Percentiles rank a stretch among this genome's conserved stretches.
Evolutionary conservation across 164 flowering plant genomes (phyloP).

Genomic region (Pachysandra terminalis): DNA sequence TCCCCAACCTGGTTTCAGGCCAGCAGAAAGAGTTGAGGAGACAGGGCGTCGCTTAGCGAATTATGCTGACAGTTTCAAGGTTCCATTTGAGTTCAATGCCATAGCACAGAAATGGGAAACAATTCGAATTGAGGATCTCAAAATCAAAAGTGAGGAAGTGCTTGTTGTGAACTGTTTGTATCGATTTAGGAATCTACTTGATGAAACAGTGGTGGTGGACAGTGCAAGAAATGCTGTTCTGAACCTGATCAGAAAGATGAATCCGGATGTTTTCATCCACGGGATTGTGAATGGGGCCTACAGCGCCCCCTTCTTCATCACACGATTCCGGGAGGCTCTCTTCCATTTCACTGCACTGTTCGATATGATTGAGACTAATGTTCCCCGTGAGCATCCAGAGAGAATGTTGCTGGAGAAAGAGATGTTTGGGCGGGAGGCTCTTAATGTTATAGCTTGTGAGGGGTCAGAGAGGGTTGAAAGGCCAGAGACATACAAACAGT

Average conservation of each 20-base stretch:
- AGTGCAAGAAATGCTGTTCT: conserved; percentile 58
- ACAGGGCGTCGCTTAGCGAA: conserved; percentile 66
- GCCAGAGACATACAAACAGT: conserved; percentile 89
- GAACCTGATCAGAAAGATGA: conserved; percentile 47
- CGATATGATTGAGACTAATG: conserved; percentile 74
- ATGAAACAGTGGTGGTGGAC: conserved; percentile 62
- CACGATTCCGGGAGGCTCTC: conserved; percentile 75
- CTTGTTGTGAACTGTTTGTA: conserved; percentile 62
- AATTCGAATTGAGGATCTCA: conserved; percentile 60
- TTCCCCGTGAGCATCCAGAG: conserved; percentile 58
- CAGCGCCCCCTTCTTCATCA: conserved; percentile 80
- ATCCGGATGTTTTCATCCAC: conserved; percentile 62
- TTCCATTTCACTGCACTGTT: conserved; percentile 74
- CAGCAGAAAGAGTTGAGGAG: conserved; percentile 73
- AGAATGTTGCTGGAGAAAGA: conserved; percentile 65
- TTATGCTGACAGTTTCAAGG: conserved; percentile 64
- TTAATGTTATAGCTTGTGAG: conserved; percentile 80
- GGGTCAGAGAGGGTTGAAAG: conserved; percentile 83
- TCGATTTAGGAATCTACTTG: conserved; percentile 52
- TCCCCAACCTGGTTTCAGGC: conserved; percentile 87
- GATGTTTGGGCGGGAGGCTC: conserved; percentile 57
- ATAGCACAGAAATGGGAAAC: conserved; percentile 84
- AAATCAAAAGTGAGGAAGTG: conserved; percentile 59
- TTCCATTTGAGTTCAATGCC: conserved; percentile 71
- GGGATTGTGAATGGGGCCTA: conserved; percentile 67